Base-by-base conservation (phyloP, 352 stramenopile genomes). In the Pelagophyceae sp. region DNA sequence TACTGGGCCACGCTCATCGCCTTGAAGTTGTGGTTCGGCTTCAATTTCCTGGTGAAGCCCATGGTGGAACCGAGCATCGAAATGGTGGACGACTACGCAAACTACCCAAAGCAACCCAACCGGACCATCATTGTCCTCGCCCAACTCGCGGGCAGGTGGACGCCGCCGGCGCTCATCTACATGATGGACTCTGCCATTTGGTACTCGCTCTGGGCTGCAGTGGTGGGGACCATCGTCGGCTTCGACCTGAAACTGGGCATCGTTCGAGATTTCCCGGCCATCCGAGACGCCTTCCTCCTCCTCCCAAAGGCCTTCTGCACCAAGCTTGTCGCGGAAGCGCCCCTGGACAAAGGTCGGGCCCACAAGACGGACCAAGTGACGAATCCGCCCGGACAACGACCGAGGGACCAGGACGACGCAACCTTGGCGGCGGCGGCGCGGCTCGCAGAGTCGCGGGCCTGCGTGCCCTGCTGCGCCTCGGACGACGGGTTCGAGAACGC, bases 111-210 rank as follows among this genome's bases (percentile, higher is more conserved):
- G 15, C 15, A 60, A 1, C 79, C 90, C 65, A 85, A 90, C 72
- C 89, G 84, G 75, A 89, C 89, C 72, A 69, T 81, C 0, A 88
- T 87, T 77, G 89, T 90, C 85, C 3, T 72, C 11, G 23, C 33
- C 32, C 83, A 98, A n/a, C 92, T 99, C 37, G 82, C 92, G 0
- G 82, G 98, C 33, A 90, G 97, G 79, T 99, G 96, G 96, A 82
- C 97, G 37, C 95, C 95, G 15, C 96, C 98, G 79, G 97, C 98
- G 82, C 90, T 98, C 79, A 95, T 99, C 0, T 99, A 96, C 81
- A 92, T 96, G 51, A 96, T 99, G 72, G 96, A 99, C 77, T 97
- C 97, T 81, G 97, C 91, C 58, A 99, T 99, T 79, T 98, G 95
- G 95, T 98, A 97, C 79, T 89, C 94, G 37, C 94, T 97, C 54